Evolutionary conservation across 805 yeast species (phyloP).

Genomic region (Metschnikowia aberdeeniae): DNA sequence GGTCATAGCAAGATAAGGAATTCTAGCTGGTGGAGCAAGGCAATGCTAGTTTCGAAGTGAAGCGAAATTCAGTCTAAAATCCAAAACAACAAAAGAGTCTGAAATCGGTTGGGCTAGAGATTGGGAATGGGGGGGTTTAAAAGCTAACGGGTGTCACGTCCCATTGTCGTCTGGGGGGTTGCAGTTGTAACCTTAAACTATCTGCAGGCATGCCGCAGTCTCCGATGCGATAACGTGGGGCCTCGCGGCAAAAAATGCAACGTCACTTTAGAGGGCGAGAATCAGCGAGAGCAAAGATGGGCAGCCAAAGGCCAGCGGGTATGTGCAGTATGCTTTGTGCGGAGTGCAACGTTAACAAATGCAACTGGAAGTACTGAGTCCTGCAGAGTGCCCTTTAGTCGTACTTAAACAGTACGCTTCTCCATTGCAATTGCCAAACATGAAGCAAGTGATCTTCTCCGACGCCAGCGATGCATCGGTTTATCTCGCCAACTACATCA

Average conservation of each 20-base stretch:
- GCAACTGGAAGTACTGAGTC: not conserved
- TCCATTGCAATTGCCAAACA: not conserved
- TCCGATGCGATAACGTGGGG: not conserved
- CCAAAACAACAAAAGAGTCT: too few relatives aligned
- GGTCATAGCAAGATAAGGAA: not conserved
- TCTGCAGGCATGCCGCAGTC: constrained; percentile 1
- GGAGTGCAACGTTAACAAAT: not conserved
- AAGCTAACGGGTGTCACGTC: not conserved
- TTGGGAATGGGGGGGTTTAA: not conserved
- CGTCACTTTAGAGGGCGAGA: constrained; percentile 9
- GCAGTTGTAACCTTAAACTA: constrained; percentile 9
- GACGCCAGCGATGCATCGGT: constrained; percentile 38
- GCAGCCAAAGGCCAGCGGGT: not conserved
- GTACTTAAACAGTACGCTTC: not conserved
- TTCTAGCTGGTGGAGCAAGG: too few relatives aligned
- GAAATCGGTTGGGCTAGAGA: not conserved
- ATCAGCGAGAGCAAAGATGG: not conserved
- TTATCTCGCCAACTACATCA: constrained; percentile 44
- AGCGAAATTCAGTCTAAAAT: too few relatives aligned
- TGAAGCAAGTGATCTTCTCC: constrained; percentile 26
- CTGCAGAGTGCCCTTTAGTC: not conserved
- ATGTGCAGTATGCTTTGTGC: not conserved
- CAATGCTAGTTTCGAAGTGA: too few relatives aligned
- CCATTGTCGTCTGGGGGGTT: not conserved
- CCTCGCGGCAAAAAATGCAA: constrained; percentile 6